Evolutionary conservation across 352 stramenopile genomes (phyloP), one percentile per base, ranked within the genome.

Genomic region (Halophytophthora polymorphica): DNA sequence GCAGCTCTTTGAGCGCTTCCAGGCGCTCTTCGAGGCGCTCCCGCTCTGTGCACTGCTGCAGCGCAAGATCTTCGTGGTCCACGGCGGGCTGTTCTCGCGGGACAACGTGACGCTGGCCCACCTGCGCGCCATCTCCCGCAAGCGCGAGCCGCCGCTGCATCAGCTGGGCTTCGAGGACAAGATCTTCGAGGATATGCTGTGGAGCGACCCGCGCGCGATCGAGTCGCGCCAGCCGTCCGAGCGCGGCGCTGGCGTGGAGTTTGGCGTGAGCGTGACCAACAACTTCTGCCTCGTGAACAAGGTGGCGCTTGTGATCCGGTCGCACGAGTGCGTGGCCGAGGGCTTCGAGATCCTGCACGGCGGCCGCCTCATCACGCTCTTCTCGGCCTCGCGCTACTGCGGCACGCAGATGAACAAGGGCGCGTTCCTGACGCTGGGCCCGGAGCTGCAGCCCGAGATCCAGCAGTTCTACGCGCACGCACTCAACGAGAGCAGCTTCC

Each of bases 271-370:
- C 22, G 86, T 98, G 34, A 98, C 90, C 21, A 94, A 97, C 57
- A 95, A 97, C 46, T 98, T 98, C 50, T 95, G 92, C 36, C 53
- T 90, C n/a, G 86, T 91, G 21, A 98, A 98, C 68, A 84, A 90
- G 51, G 86, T 97, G 53, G 88, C 86, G 28, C 62, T 98, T 6
- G 75, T 98, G 35, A 96, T 98, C 39, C 88, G 93, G 15, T 97
- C 87, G 48, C 93, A 98, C 66, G 92, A 98, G 72, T 97, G 90
- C 45, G 92, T 98, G 13, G 66, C 73, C 8, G 86, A 97, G 58
- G 93, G 93, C 17, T 98, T 94, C 56, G 86, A 97, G 43, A 91
- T 96, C 37, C 66, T 93, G 22, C 86, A 96, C 49, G 83, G 86
- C 8, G 83, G 86, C n/a, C 80, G 84, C 1, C 52, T 95, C 28